A percentile compares a stretch with the other conserved stretches of the same genome.
These are phyloP conservation scores for Haemoproteus tartakovskyi DNA, from an alignment of 169 alveolate species.

Conservation along the genomic window DNA sequence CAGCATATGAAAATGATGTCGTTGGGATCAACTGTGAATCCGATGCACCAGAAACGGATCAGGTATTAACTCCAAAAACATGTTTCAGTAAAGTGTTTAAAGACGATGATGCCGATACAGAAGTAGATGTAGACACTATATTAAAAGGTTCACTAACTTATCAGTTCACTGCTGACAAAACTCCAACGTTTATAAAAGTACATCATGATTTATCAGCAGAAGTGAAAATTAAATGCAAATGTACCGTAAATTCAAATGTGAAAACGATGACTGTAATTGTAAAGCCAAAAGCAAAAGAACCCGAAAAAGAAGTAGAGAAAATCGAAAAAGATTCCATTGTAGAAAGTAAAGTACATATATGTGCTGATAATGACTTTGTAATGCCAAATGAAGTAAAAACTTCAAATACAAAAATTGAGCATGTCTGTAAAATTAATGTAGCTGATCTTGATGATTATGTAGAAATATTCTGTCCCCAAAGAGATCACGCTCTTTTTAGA, in stretches of 20 bases:
- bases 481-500: constrained; percentile 1
- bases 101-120: not conserved
- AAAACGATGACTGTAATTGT: not conserved
- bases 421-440: constrained; percentile 12
- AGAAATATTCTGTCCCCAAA: constrained; percentile 19
- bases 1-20: constrained; percentile 22
- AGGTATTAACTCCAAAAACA: too few relatives aligned
- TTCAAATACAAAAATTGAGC: not conserved
- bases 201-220: not conserved
- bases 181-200: constrained; percentile 7
- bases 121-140: not conserved
- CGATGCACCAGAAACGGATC: too few relatives aligned
- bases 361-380: constrained; percentile 2
- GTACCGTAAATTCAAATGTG: not conserved
- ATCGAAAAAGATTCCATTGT: not conserved
- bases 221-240: not conserved
- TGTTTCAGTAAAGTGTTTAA: constrained; percentile 23
- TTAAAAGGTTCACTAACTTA: constrained; percentile 1
- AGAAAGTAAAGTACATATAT: not conserved
- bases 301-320: not conserved
- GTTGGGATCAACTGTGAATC: constrained; percentile 38
- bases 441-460: not conserved
- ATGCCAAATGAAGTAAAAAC: constrained; percentile 5
- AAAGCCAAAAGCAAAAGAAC: not conserved
- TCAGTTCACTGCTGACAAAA: not conserved